A percentile compares a stretch with the other conserved stretches of the same genome.
Evolutionary conservation across 129 eudicot species (phyloP).

Genomic region (Ambrosia artemisiifolia): DNA sequence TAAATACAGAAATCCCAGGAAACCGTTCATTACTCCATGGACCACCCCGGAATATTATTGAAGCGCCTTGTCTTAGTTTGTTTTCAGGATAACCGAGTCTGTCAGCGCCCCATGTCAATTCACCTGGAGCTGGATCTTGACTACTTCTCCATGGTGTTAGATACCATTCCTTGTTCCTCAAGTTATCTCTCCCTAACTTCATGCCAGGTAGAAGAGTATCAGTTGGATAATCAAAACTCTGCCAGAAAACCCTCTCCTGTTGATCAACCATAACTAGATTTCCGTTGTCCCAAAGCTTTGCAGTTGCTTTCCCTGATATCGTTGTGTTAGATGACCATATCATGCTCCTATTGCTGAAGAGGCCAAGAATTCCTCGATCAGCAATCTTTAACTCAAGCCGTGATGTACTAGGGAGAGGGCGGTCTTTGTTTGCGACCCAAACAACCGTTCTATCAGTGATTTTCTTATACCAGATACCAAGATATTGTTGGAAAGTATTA

Average conservation of each 20-base stretch:
- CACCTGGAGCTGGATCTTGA: slow-evolving; percentile 41
- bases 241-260: slow-evolving; percentile 19
- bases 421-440: slow-evolving; percentile 33
- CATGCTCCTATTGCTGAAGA: background rate
- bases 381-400: background rate
- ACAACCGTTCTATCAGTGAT: slow-evolving; percentile 8
- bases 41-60: slow-evolving; percentile 15
- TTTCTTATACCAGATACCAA: slow-evolving; percentile 32
- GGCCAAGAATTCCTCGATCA: slow-evolving; percentile 6
- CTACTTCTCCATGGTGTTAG: slow-evolving; percentile 43
- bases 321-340: slow-evolving; percentile 33
- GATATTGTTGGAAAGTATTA: too few relatives aligned
- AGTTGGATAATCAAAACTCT: slow-evolving; percentile 45
- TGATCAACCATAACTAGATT: slow-evolving; percentile 28
- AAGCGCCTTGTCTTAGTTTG: background rate
- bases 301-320: background rate
- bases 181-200: slow-evolving; percentile 31
- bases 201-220: slow-evolving; percentile 38
- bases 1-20: slow-evolving; percentile 15
- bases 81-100: slow-evolving; percentile 30
- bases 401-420: slow-evolving; percentile 19
- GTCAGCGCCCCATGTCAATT: slow-evolving; percentile 16
- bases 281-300: slow-evolving; percentile 26
- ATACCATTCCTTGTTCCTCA: slow-evolving; percentile 16
- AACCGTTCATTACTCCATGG: slow-evolving; percentile 24